These are phyloP conservation scores for Plasmodium chabaudi DNA, from an alignment of 169 alveolate genomes.

Conservation along the genomic window DNA sequence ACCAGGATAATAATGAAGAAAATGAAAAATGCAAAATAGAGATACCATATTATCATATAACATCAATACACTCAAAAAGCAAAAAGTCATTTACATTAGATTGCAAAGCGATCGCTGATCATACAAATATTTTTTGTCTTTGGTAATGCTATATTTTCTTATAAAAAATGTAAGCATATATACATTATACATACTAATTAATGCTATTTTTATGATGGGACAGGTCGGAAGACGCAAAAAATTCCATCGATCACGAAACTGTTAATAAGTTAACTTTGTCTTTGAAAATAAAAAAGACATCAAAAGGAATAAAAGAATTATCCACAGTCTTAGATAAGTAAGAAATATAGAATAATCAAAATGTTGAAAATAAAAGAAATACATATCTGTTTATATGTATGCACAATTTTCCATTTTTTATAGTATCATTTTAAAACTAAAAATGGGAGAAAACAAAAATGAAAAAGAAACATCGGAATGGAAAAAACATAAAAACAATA, in stretches of 20 bases:
- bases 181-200: too few relatives aligned
- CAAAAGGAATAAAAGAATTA: constrained; percentile 36
- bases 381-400: not conserved
- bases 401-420: not conserved
- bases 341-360: not conserved
- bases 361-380: not conserved
- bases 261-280: constrained; percentile 53
- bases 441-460: constrained; percentile 10
- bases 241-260: constrained; percentile 49
- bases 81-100: constrained; percentile 21
- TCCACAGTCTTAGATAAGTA: constrained; percentile 42
- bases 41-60: constrained; percentile 64
- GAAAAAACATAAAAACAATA: constrained; percentile 3
- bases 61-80: constrained; percentile 20
- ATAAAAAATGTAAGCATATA: not conserved
- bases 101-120: constrained; percentile 65
- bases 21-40: constrained; percentile 74
- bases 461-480: not conserved
- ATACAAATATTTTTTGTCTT: constrained; percentile 68
- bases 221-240: constrained; percentile 69
- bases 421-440: constrained; percentile 18
- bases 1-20: constrained; percentile 57
- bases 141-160: constrained; percentile 21
- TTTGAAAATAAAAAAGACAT: constrained; percentile 20
- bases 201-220: not conserved